Base-by-base conservation (phyloP, 1,284 basidiomycete species). In the Agaricales sp. region DNA sequence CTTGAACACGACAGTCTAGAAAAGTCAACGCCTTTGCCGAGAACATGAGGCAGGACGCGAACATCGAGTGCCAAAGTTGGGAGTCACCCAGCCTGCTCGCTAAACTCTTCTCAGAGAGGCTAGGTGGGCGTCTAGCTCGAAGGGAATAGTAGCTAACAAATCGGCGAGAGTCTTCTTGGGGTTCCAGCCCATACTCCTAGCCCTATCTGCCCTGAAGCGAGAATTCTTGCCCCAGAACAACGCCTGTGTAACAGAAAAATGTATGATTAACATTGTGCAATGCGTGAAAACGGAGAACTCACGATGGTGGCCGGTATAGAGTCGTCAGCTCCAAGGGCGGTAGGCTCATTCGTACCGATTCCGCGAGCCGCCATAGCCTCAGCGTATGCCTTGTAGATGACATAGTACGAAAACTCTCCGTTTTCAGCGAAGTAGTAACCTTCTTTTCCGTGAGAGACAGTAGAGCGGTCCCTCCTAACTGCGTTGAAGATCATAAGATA, bases 211-310 rank as follows among this genome's bases (percentile, higher is more conserved):
- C 20, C 62, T 65, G 52, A 68, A 72, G 24, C 75, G 71, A 13
- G 77, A 73, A 60, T 82, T 81, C 1, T 70, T 62, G 4, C 79
- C 80, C 20, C 77, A 61, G n/a, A n/a, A n/a, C n/a, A n/a, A n/a
- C n/a, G n/a, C n/a, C n/a, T 23, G 16, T 25, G 20, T 18, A 21
- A 30, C 14, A 20, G n/a, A 20, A 47, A 23, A 23, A 43, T 48
- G 37, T 0, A 2, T 21, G 3, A 26, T 22, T 14, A 37, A 48
- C 35, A 38, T 39, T 37, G 13, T 48, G 47, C 47, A 13, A n/a
- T 3, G 41, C 24, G 16, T 21, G 35, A 3, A 14, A 18, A 24
- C 6, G 21, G 23, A 18, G 16, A 11, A 2, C 19, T 41, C 47
- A 24, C 30, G 18, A n/a, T 23, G 16, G 16, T 58, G 47, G 59